These are phyloP conservation scores for Colletotrichum euphorbiae DNA, from an alignment of 2,329 filamentous ascomycete species.

Conservation along the genomic window DNA sequence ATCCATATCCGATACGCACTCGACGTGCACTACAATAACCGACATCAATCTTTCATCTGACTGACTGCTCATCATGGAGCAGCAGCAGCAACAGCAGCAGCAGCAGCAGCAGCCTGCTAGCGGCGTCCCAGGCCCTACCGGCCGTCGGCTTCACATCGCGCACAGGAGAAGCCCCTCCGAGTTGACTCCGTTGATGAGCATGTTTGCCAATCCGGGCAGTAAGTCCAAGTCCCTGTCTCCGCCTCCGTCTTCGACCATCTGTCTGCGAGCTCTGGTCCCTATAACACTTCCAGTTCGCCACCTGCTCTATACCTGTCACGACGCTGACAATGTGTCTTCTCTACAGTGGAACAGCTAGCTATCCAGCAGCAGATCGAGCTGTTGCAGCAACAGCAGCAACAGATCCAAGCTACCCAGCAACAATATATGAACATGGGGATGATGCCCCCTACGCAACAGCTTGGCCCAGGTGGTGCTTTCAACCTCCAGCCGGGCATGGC, in stretches of 20 bases:
- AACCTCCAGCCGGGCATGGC: conserved; percentile 84
- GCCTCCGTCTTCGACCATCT: conserved; percentile 25
- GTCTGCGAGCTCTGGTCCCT: conserved; percentile 8
- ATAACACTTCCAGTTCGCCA: neutral
- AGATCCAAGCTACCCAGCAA: conserved; percentile 95
- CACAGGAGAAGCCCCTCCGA: conserved; percentile 97
- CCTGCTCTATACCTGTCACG: neutral
- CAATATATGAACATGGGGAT: conserved; percentile 99
- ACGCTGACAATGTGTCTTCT: conserved; percentile 43
- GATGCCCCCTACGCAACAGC: conserved; percentile 82
- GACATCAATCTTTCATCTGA: conserved; percentile 40
- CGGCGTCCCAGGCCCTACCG: conserved; percentile 78
- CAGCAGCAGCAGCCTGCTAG: conserved; percentile 62
- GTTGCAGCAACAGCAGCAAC: conserved; percentile 96
- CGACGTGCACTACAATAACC: conserved; percentile 57
- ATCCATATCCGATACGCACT: conserved; percentile 45
- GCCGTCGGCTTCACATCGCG: conserved; percentile 94
- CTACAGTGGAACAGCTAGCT: conserved; percentile 91
- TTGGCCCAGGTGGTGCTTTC: conserved; percentile 78
- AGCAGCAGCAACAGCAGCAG: conserved; percentile 53
- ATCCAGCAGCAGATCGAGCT: conserved; percentile 98
- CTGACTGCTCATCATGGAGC: conserved; percentile 68
- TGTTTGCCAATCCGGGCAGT: conserved; percentile 76
- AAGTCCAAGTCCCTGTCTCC: conserved; percentile 53
- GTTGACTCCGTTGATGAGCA: conserved; percentile 97